Base-by-base conservation (phyloP, 2,329 filamentous ascomycete genomes). In the Pseudonectria foliicola region DNA sequence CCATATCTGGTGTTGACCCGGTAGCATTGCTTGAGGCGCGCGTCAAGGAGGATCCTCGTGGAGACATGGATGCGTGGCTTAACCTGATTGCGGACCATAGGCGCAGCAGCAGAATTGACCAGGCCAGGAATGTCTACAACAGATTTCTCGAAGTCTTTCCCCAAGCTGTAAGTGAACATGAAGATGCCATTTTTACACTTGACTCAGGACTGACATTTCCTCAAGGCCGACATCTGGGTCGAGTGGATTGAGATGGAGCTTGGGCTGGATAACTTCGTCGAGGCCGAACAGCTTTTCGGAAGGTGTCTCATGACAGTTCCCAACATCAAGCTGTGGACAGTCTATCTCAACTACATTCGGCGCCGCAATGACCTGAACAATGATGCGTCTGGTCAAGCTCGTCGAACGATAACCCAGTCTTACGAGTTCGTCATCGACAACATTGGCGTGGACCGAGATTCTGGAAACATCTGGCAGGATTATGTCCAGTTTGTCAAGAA, bases 331-430 rank as follows among this genome's bases (percentile, higher is more conserved):
- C 74, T 98, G 13, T 98, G 89, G 87, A 87, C 84, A 6, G 76
- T 88, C 23, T 98, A 98, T 58, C 77, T 98, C 42, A 88, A 95
- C 61, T 95, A 96, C 58, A 85, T 96, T 43, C 86, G 92, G 34
- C 83, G 92, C 31, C 77, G 86, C 45, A 92, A 95, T 60, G 90
- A 94, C 46, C 68, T 96, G 39, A 67, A 56, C 35, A 87, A 83
- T 52, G 92, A 96, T 55, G 69, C 81, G 2, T 77, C 75, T 25
- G 86, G 86, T 13, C 70, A 80, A 45, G 85, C 87, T 31, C 84
- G 92, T 41, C 75, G 78, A 45, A 84, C 82, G 7, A 82, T 98
- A 37, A 82, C 80, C 13, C 81, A 87, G 44, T 85, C 88, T 3
- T 98, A 95, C 61, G 88, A 96, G 44, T 88, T 95, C 54, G 89